Evolutionary conservation across 306 rosid genomes (phyloP).

Genomic region (Trifolium pratense): DNA sequence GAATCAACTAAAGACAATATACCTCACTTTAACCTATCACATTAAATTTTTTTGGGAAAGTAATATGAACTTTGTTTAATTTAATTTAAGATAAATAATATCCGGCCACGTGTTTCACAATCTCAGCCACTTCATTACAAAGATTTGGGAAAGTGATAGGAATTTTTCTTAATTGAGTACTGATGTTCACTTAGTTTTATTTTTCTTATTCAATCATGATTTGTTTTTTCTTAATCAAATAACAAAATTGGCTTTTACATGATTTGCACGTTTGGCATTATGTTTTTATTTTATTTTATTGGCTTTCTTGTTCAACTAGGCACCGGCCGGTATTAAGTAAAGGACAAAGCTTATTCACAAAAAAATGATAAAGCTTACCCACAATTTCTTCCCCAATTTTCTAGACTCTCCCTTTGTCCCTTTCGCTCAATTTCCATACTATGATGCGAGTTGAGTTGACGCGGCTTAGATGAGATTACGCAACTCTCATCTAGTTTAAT

Average conservation of each 20-base stretch:
- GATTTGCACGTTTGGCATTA: neutral
- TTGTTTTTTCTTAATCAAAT: neutral
- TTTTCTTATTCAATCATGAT: neutral
- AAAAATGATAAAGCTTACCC: too few species aligned
- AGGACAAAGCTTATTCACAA: neutral
- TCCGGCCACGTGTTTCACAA: neutral
- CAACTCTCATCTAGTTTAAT: too few species aligned
- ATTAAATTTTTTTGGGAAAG: too few species aligned
- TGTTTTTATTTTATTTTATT: neutral
- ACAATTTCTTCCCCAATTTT: neutral
- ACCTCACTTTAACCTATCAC: too few species aligned
- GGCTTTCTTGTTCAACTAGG: neutral
- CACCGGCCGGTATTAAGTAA: neutral
- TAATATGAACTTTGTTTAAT: too few species aligned
- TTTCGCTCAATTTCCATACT: neutral
- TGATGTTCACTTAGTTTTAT: neutral
- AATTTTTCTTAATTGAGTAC: neutral
- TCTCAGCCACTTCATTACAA: neutral
- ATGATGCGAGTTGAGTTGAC: neutral
- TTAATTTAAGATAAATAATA: too few species aligned
- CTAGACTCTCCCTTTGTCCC: neutral
- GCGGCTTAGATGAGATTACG: too few species aligned
- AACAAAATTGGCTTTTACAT: neutral
- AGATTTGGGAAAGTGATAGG: neutral
- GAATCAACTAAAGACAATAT: too few species aligned